phyloP scores from a whole-genome alignment of 2,329 filamentous ascomycete species.

The Colletotrichum incanum region DNA sequence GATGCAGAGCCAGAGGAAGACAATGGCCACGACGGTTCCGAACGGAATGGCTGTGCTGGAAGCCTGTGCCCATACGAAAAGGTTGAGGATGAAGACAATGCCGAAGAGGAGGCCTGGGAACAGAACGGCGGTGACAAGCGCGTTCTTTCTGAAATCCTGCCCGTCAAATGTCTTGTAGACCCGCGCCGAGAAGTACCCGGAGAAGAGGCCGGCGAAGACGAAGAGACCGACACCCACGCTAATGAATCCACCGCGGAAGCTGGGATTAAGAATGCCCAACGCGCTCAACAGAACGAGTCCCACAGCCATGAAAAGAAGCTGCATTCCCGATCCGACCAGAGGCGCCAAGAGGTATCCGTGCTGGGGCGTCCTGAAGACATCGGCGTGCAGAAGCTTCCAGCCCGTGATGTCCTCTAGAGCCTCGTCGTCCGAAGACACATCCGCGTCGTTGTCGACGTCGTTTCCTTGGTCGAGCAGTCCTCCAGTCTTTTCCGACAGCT shows the following conservation, averaged over 20 bases:
- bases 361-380: conserved; percentile 84
- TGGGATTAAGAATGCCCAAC: conserved; percentile 85
- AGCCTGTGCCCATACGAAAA: conserved; percentile 92
- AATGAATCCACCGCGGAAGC: conserved; percentile 90
- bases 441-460: conserved; percentile 67
- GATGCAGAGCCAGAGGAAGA: conserved; percentile 86
- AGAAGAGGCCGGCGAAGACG: conserved; percentile 86
- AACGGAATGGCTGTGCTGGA: conserved; percentile 91
- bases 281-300: conserved; percentile 82
- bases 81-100: conserved; percentile 84
- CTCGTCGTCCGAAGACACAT: conserved; percentile 78
- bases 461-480: conserved; percentile 74
- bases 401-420: conserved; percentile 84
- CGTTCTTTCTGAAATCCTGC: conserved; percentile 81
- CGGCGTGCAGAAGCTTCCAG: conserved; percentile 91
- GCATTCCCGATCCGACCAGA: conserved; percentile 87
- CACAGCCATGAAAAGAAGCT: conserved; percentile 85
- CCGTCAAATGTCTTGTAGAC: conserved; percentile 90
- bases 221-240: conserved; percentile 88
- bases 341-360: conserved; percentile 83
- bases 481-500: conserved; percentile 65
- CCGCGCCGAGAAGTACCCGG: conserved; percentile 88
- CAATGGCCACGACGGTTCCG: conserved; percentile 80
- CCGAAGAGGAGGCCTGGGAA: conserved; percentile 85
- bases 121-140: conserved; percentile 81